Conservation (phyloP, 345 rosid genomes). For the Balakata baccata region DNA sequence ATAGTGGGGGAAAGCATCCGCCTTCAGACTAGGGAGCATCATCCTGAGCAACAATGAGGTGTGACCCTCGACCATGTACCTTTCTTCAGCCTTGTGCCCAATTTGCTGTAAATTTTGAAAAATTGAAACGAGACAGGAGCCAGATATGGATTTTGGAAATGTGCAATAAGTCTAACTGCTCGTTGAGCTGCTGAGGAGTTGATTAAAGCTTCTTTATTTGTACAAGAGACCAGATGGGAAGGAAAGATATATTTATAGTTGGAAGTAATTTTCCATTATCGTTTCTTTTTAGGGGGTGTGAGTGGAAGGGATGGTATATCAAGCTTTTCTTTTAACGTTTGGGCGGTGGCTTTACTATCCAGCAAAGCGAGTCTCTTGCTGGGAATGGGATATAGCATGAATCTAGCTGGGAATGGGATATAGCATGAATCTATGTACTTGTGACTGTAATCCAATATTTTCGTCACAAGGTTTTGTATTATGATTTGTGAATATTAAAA, state of each 20-base stretch:
- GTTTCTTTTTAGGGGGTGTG: neutral
- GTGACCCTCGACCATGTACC: neutral
- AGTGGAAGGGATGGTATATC: too few relatives aligned
- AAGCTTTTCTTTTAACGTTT: neutral
- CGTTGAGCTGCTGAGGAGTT: neutral
- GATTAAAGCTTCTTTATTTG: neutral
- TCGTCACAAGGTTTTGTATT: too few relatives aligned
- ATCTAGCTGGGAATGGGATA: too few relatives aligned
- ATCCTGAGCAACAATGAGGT: neutral
- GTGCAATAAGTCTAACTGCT: neutral
- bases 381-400: too few relatives aligned
- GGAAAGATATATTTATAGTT: neutral
- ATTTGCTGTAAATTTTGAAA: neutral
- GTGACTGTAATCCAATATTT: too few relatives aligned
- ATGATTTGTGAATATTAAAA: neutral
- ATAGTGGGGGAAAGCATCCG: neutral
- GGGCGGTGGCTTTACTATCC: neutral
- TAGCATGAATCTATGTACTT: too few relatives aligned
- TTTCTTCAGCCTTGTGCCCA: neutral
- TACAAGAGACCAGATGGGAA: neutral
- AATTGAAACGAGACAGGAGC: neutral
- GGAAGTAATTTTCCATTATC: neutral
- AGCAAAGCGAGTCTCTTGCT: too few relatives aligned
- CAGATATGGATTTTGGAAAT: neutral
- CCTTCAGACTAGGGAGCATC: neutral